phyloP scores from a whole-genome alignment of 139 green algal genomes.

The Chlamydomonas sp. region DNA sequence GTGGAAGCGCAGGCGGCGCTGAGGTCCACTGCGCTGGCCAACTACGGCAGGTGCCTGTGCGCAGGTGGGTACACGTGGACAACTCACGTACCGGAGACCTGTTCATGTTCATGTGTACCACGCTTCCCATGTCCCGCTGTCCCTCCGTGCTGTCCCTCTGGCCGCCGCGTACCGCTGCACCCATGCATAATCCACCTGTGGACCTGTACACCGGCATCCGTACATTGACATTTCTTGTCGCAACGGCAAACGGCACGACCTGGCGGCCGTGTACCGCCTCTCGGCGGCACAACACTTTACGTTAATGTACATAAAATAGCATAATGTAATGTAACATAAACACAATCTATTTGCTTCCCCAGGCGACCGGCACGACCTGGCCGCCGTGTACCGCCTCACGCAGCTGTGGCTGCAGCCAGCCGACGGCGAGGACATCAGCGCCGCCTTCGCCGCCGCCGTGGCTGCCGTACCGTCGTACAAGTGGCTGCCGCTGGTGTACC shows the following conservation, averaged over 20 bases:
- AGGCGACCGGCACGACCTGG: slow-evolving; percentile 45
- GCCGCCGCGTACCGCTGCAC: not conserved
- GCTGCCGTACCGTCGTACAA: slow-evolving; percentile 83
- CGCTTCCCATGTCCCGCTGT: not conserved
- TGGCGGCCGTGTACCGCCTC: slow-evolving; percentile 72
- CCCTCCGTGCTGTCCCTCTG: not conserved
- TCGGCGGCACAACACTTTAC: slow-evolving; percentile 2
- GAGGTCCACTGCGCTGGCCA: not conserved
- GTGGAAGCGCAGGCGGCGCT: not conserved
- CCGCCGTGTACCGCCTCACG: slow-evolving; percentile 73
- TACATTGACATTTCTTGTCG: not conserved
- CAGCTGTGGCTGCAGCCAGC: slow-evolving; percentile 78
- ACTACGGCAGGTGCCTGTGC: slow-evolving; percentile 13
- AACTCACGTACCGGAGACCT: not conserved
- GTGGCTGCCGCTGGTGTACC: slow-evolving; percentile 93
- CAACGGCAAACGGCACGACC: slow-evolving; percentile 41
- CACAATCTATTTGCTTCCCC: not conserved
- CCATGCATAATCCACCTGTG: too few species aligned
- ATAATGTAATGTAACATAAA: too few species aligned
- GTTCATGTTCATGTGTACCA: not conserved
- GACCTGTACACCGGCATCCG: not conserved
- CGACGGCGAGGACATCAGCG: slow-evolving; percentile 38
- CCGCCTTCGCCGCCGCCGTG: slow-evolving; percentile 49
- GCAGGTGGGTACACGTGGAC: slow-evolving; percentile 16
- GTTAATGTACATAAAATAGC: not conserved